Evolutionary conservation across 1,284 basidiomycete species (phyloP).

Genomic region (Rhodotorula glutinis): DNA sequence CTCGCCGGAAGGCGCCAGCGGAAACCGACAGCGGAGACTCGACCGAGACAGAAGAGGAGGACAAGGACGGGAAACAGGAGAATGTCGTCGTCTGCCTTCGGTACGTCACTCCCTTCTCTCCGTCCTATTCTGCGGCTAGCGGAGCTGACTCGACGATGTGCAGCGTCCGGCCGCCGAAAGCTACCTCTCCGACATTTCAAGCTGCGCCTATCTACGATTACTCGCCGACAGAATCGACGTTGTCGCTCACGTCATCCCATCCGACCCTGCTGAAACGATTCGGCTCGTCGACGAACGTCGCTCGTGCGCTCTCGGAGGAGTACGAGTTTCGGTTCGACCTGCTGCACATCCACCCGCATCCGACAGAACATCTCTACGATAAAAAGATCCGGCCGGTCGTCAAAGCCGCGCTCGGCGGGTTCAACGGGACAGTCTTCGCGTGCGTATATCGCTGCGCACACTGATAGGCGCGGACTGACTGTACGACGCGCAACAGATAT

Average conservation of each 20-base stretch:
- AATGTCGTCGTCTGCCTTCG: slow-evolving; percentile 40
- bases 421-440: slow-evolving; percentile 56
- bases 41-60: slow-evolving; percentile 28
- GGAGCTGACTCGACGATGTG: neutral
- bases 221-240: slow-evolving; percentile 4
- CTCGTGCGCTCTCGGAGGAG: slow-evolving; percentile 22
- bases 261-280: slow-evolving; percentile 40
- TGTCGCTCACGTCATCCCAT: slow-evolving; percentile 32
- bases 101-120: slow-evolving; percentile 3
- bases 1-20: too few relatives aligned
- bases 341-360: slow-evolving; percentile 48
- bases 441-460: too few relatives aligned
- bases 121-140: too few relatives aligned
- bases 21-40: slow-evolving; percentile 3
- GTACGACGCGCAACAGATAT: slow-evolving; percentile 43
- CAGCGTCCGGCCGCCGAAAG: slow-evolving; percentile 30
- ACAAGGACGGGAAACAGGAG: slow-evolving; percentile 26
- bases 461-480: too few relatives aligned
- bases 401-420: slow-evolving; percentile 56
- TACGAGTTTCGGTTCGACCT: slow-evolving; percentile 38
- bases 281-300: slow-evolving; percentile 17
- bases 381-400: slow-evolving; percentile 54
- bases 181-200: neutral
- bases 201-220: slow-evolving; percentile 32
- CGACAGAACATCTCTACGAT: slow-evolving; percentile 52